Base-by-base conservation (phyloP, 805 yeast species). In the Naumovozyma dairenensis region DNA sequence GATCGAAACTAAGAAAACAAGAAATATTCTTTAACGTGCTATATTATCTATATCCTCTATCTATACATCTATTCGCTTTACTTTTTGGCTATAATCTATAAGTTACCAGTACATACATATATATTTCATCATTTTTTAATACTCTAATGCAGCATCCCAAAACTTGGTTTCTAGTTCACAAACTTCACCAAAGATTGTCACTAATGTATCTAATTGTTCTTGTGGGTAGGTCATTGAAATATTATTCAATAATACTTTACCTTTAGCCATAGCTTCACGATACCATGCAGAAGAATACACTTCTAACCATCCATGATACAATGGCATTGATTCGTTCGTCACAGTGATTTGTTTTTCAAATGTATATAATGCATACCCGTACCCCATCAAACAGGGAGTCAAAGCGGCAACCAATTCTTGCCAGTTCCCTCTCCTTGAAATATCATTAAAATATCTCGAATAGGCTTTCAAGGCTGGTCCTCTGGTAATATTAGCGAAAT, bases 301-400 rank as follows among this genome's bases (percentile, higher is more conserved):
- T 14, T 60, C 63, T 13, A 80, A 49, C 93, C 94, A 82, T 7
- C 65, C 56, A 13, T 37, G 34, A 32, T 57, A 61, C 17, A 54
- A 60, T 18, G 40, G 40, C 22, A 44, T 44, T 6, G 37, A 39
- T 6, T 43, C 49, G 26, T 49, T 35, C 12, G 47, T 34, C 6
- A 51, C 53, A 3, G 51, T 45, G 8, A 60, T 55, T 4, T 59
- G 52, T 4, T 63, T 50, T 4, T 62, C 60, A 16, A 55, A 45
- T 5, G 49, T 43, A 2, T 38, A 27, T 0, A 73, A 71, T 2
- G 86, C 85, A 31, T 69, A 65, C 22, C 69, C 70, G 51, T 80
- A 80, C 1, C 93, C 94, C 50, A 76, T 69, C 31, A 80, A 56
- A 53, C 94, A 82, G 1, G 94, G 92, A 6, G 84, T 71, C 34